Conservation (phyloP, 108 stramenopile genomes). For the Epithemia pelagica region DNA sequence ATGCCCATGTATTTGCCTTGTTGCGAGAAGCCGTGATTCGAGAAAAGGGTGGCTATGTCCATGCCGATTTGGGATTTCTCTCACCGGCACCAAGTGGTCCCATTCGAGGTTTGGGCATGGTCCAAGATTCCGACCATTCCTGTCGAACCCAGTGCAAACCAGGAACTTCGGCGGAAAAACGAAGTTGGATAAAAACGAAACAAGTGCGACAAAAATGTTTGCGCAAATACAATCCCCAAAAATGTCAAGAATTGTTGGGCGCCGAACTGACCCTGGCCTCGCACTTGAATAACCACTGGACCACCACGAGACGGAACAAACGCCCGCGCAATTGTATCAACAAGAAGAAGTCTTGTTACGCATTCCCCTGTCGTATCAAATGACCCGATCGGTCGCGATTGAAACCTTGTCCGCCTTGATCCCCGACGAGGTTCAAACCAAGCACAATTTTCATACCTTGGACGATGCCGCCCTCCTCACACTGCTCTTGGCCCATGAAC, state of each 20-base stretch:
- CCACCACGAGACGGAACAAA: background rate
- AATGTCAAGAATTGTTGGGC: too few relatives aligned
- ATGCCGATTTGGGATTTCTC: constrained; percentile 77
- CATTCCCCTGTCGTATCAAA: constrained; percentile 67
- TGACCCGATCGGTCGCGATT: constrained; percentile 64
- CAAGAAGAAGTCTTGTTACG: constrained; percentile 61
- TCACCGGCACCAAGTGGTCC: constrained; percentile 74
- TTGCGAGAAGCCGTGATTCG: constrained; percentile 66
- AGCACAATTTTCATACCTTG: constrained; percentile 39
- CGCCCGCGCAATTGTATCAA: constrained; percentile 18
- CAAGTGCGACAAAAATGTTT: background rate
- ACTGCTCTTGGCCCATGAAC: constrained; percentile 66
- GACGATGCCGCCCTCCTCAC: constrained; percentile 68
- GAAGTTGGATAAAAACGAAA: background rate
- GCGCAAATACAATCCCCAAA: too few relatives aligned
- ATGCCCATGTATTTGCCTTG: constrained; percentile 58
- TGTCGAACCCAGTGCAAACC: constrained; percentile 68
- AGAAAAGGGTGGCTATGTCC: constrained; percentile 68
- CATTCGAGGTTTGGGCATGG: constrained; percentile 70
- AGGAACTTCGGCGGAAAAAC: constrained; percentile 46
- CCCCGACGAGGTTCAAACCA: constrained; percentile 34
- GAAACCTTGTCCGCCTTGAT: constrained; percentile 47
- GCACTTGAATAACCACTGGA: too few relatives aligned
- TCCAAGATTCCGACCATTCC: constrained; percentile 43
- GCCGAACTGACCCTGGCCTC: too few relatives aligned